Evolutionary conservation across 2,329 filamentous ascomycete genomes (phyloP), one percentile per base, ranked within the genome.

Genomic region (Aureobasidium vineae): DNA sequence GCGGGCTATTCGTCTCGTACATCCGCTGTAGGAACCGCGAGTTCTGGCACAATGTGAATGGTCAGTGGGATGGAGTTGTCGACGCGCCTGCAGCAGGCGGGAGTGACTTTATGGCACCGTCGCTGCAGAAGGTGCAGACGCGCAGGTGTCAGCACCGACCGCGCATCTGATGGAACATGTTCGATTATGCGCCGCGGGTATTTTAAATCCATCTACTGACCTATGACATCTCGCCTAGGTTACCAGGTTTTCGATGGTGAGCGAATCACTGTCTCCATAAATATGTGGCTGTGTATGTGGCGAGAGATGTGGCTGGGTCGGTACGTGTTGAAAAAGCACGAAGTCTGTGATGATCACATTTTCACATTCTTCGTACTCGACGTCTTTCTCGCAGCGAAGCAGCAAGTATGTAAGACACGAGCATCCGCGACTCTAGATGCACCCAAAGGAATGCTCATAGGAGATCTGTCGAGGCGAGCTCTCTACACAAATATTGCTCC

Each of bases 151-250:
- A 59, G 19, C 38, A 21, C 38, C 40, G 40, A 45, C 56, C 40
- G 56, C 56, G 41, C 38, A 59, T 59, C 28, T 59, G 40, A 59
- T 59, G 56, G 56, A 59, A 61, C 57, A 61, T 61, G 57, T 61
- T 61, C 57, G 57, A 61, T 38, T 61, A 61, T 61, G 57, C 57
- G 57, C 57, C n/a, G n/a, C 41, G 57, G 57, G 43, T 38, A 40
- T 49, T 36, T 31, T 36, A 38, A 50, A 59, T 23, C 40, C 40
- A 47, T 38, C 26, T 28, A 49, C 38, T 61, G 41, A 61, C 57
- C 57, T 61, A 61, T 61, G 57, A 61, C 40, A 59, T 59, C 47
- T 23, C n/a, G 26, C 36, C 53, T 36, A 57, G 53, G 36, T 47
- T 59, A 19, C 56, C 56, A 45, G 56, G 56, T 59, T 59, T 56